phyloP scores from a whole-genome alignment of 768 basidiomycete genomes.

The Baorangia bicolor region DNA sequence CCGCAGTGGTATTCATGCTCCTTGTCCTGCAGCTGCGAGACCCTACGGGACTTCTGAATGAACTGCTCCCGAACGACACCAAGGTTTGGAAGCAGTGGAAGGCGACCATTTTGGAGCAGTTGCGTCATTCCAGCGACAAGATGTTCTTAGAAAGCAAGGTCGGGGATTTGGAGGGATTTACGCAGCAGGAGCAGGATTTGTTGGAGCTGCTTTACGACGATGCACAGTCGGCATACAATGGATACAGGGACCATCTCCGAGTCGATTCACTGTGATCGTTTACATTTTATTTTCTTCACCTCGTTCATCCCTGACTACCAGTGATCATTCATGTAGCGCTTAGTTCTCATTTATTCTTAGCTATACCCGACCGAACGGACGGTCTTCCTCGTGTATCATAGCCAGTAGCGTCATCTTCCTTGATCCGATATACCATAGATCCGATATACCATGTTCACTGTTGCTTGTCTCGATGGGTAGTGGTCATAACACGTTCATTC shows the following conservation, averaged over 20 bases:
- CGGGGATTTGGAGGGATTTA: background rate
- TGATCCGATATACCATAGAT: too few species aligned
- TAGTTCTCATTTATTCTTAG: background rate
- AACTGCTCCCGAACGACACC: slow-evolving; percentile 22
- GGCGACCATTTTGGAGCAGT: background rate
- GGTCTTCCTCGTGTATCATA: background rate
- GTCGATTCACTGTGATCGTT: background rate
- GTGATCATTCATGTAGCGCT: background rate
- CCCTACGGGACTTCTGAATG: slow-evolving; percentile 10
- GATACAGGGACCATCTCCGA: slow-evolving; percentile 14
- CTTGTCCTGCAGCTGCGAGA: slow-evolving; percentile 9
- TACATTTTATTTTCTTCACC: background rate
- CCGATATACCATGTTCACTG: too few species aligned
- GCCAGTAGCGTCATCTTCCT: background rate
- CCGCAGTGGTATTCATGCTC: slow-evolving; percentile 15
- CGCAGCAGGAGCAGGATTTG: slow-evolving; percentile 9
- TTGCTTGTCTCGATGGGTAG: background rate
- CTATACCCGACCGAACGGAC: background rate
- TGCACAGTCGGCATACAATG: slow-evolving; percentile 12
- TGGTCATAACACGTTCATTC: background rate
- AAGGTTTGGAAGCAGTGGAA: slow-evolving; percentile 23
- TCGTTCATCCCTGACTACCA: background rate
- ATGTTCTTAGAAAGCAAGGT: background rate
- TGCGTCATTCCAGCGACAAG: background rate
- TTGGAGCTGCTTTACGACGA: slow-evolving; percentile 11